These are phyloP conservation scores for Leccinum huronense DNA, from an alignment of 1,284 basidiomycete genomes.

Conservation along the genomic window DNA sequence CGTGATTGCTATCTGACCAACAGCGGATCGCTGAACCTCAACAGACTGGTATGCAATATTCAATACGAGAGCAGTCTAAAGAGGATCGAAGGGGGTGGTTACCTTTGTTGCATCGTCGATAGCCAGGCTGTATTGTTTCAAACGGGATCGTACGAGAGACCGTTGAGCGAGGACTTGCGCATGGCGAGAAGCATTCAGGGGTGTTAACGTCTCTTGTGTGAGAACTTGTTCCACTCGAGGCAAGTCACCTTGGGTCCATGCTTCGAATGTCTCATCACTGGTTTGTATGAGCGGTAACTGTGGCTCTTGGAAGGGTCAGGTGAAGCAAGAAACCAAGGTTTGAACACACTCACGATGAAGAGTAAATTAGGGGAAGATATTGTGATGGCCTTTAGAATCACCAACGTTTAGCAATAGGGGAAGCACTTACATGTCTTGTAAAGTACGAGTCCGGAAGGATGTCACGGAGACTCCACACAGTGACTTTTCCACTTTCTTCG, in stretches of 20 bases:
- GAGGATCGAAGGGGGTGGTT: neutral
- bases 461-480: neutral
- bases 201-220: neutral
- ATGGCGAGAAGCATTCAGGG: neutral
- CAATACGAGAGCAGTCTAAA: too few relatives aligned
- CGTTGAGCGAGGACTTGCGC: neutral
- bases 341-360: neutral
- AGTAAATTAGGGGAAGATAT: too few relatives aligned
- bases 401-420: too few relatives aligned
- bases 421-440: neutral
- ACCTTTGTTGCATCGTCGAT: slow-evolving; percentile 5
- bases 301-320: neutral
- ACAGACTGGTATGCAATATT: slow-evolving; percentile 5
- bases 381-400: too few relatives aligned
- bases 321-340: neutral
- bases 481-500: slow-evolving; percentile 3
- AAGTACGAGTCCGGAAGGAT: slow-evolving; percentile 6
- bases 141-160: slow-evolving; percentile 1
- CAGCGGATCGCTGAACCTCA: neutral
- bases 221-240: neutral
- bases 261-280: neutral
- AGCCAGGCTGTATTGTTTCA: slow-evolving; percentile 4
- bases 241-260: slow-evolving; percentile 1
- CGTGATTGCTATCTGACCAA: slow-evolving; percentile 5
- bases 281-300: neutral